Percentiles rank a stretch among this genome's conserved stretches.
Conservation (phyloP, 225 moss, liverwort and hornwort species). For the Sphagnum contortum region DNA sequence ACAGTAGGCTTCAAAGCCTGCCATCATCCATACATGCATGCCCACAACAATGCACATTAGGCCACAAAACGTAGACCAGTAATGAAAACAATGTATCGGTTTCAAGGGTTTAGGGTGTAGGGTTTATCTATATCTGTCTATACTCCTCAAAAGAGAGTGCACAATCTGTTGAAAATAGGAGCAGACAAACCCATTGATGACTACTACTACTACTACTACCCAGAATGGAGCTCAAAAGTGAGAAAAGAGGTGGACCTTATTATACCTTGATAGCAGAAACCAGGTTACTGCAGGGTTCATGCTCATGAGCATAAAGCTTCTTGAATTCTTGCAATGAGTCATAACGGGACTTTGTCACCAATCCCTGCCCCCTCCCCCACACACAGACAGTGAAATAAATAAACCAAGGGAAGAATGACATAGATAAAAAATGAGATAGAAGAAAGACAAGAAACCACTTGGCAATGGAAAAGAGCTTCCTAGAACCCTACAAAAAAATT, state of each 20-base stretch:
- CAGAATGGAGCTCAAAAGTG: neutral
- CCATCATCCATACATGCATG: neutral
- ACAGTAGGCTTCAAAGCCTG: conserved; percentile 53
- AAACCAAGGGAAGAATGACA: no score
- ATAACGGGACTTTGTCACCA: conserved; percentile 47
- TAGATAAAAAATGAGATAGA: no score
- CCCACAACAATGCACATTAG: neutral
- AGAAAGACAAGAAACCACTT: no score
- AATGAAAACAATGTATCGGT: conserved; percentile 4
- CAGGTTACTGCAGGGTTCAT: conserved; percentile 23
- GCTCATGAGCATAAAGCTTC: conserved; percentile 62
- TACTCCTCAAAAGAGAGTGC: neutral
- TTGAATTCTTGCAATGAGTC: conserved; percentile 55
- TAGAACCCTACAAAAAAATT: neutral
- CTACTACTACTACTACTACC: neutral
- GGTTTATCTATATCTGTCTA: neutral
- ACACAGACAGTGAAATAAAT: neutral
- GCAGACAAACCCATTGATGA: neutral
- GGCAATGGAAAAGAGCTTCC: no score
- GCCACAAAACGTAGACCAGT: neutral
- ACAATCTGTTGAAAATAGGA: neutral
- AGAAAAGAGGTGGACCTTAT: neutral
- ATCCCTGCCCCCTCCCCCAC: conserved; percentile 27
- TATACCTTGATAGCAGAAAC: conserved; percentile 44
- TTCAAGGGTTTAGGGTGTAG: neutral